Conservation (phyloP, 1,139 yeast species). For the Pichia sp. region DNA sequence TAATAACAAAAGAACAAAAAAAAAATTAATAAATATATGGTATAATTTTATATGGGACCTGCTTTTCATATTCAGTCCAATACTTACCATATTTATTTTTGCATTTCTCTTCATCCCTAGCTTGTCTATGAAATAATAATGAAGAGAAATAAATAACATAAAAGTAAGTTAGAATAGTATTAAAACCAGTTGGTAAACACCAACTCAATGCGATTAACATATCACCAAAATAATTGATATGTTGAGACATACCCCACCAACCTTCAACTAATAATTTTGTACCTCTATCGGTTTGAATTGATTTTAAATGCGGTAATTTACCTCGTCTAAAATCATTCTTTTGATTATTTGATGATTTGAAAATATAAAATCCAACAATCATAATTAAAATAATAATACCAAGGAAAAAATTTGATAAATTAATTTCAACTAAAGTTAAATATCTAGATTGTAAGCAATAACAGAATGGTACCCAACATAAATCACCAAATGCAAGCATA, state of each 20-base stretch:
- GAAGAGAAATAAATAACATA: constrained; percentile 79
- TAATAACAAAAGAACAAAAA: background rate
- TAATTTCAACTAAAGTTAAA: constrained; percentile 57
- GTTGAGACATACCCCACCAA: constrained; percentile 95
- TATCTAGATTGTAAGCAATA: constrained; percentile 84
- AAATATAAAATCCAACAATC: constrained; percentile 66
- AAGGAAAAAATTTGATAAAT: constrained; percentile 42
- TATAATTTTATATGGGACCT: constrained; percentile 83
- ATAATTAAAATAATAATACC: constrained; percentile 41
- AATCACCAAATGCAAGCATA: constrained; percentile 92
- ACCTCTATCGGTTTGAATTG: constrained; percentile 69
- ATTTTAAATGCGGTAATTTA: constrained; percentile 56
- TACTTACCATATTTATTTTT: constrained; percentile 74
- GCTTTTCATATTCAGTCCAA: constrained; percentile 75
- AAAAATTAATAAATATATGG: constrained; percentile 67
- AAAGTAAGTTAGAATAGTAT: constrained; percentile 79
- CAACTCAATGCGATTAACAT: constrained; percentile 90
- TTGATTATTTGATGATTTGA: constrained; percentile 78
- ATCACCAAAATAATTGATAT: constrained; percentile 92
- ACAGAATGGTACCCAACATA: constrained; percentile 90
- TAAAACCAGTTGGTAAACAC: constrained; percentile 87
- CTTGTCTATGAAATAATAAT: constrained; percentile 79
- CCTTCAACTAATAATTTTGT: constrained; percentile 80
- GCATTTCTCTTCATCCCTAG: constrained; percentile 89
- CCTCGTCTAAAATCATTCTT: constrained; percentile 82